Evolutionary conservation across 805 yeast species (phyloP).

Genomic region (Teunomyces barrocoloradensis): DNA sequence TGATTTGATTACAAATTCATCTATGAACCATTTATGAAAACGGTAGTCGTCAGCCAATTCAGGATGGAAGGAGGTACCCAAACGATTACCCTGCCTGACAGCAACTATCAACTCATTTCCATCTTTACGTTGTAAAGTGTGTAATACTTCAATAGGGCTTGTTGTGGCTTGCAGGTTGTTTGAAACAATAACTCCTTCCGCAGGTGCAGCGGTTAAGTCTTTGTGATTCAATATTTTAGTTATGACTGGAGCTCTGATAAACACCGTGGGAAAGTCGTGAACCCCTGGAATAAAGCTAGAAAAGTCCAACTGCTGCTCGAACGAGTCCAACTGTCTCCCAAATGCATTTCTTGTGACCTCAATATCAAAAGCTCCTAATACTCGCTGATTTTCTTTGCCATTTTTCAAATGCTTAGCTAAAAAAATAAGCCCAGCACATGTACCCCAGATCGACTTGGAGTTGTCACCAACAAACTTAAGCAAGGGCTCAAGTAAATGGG

Average conservation of each 20-base stretch:
- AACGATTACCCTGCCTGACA: slow-evolving; percentile 60
- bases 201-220: background rate
- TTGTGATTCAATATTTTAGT: slow-evolving; percentile 18
- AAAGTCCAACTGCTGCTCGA: slow-evolving; percentile 46
- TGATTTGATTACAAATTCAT: slow-evolving; percentile 46
- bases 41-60: slow-evolving; percentile 55
- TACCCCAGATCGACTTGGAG: slow-evolving; percentile 70
- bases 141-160: slow-evolving; percentile 40
- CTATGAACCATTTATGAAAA: slow-evolving; percentile 70
- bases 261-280: slow-evolving; percentile 45
- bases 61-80: slow-evolving; percentile 82
- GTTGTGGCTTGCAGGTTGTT: slow-evolving; percentile 19
- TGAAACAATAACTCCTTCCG: slow-evolving; percentile 13
- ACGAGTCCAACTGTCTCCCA: slow-evolving; percentile 74
- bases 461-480: slow-evolving; percentile 46
- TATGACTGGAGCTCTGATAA: slow-evolving; percentile 78
- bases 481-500: slow-evolving; percentile 55
- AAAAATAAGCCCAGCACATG: slow-evolving; percentile 80
- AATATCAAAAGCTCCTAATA: slow-evolving; percentile 64
- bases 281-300: slow-evolving; percentile 42
- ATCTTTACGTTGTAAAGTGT: slow-evolving; percentile 26
- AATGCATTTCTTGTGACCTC: slow-evolving; percentile 70
- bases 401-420: slow-evolving; percentile 53
- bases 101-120: slow-evolving; percentile 55
- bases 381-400: slow-evolving; percentile 52